phyloP scores from a whole-genome alignment of 805 yeast species.

The Grigorovia yakushimaensis region DNA sequence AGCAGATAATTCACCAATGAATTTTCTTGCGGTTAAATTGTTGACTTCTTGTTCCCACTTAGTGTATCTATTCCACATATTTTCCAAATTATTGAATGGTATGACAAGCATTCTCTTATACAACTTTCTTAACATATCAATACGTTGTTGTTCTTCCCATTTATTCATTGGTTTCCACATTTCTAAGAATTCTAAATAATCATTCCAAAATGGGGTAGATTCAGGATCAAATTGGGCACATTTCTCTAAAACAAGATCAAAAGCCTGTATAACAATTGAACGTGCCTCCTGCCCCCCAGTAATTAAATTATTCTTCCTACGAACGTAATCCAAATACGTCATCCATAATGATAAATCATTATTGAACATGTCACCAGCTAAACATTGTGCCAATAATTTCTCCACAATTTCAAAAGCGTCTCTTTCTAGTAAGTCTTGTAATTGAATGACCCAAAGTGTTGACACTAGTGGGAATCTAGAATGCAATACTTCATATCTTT shows the following conservation, averaged over 20 bases:
- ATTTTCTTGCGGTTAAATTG: conserved; percentile 70
- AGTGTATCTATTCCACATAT: conserved; percentile 71
- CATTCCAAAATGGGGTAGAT: conserved; percentile 68
- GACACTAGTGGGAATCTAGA: conserved; percentile 58
- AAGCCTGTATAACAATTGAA: conserved; percentile 65
- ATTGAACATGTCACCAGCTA: conserved; percentile 33
- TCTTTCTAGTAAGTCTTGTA: conserved; percentile 51
- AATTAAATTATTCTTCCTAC: conserved; percentile 53
- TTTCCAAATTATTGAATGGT: conserved; percentile 71
- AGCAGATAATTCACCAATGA: conserved; percentile 71
- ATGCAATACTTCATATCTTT: conserved; percentile 51
- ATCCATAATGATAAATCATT: conserved; percentile 65
- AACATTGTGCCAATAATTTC: conserved; percentile 51
- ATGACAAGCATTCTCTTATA: conserved; percentile 59
- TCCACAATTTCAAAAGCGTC: conserved; percentile 63
- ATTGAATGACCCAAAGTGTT: conserved; percentile 65
- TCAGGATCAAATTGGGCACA: conserved; percentile 67
- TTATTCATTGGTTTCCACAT: conserved; percentile 68
- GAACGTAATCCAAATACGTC: conserved; percentile 67
- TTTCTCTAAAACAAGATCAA: conserved; percentile 66
- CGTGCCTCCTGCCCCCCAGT: conserved; percentile 80
- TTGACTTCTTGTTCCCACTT: conserved; percentile 74
- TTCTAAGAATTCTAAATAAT: conserved; percentile 69
- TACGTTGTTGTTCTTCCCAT: conserved; percentile 79
- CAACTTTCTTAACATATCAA: conserved; percentile 63